Percentiles rank a stretch among this genome's conserved stretches.
These are phyloP conservation scores for Fraxinus latifolia DNA, from an alignment of 305 asterid species.

Conservation along the genomic window DNA sequence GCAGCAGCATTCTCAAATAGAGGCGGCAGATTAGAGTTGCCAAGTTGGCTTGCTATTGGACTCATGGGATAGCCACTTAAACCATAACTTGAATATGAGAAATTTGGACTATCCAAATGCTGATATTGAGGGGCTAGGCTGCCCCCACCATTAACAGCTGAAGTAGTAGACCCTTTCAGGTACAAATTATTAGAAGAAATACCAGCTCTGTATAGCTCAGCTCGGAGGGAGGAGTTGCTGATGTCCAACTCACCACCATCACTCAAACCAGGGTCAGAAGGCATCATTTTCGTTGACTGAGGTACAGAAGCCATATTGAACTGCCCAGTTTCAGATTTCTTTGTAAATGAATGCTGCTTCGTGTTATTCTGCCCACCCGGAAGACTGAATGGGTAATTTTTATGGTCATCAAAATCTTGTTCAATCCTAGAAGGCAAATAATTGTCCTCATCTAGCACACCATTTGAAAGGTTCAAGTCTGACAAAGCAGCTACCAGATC, in stretches of 20 bases:
- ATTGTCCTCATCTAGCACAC: slow-evolving; percentile 49
- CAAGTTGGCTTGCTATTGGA: slow-evolving; percentile 68
- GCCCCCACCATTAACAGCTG: slow-evolving; percentile 50
- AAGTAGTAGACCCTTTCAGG: slow-evolving; percentile 52
- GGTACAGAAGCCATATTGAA: slow-evolving; percentile 31
- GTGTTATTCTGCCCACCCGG: slow-evolving; percentile 61
- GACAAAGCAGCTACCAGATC: slow-evolving; percentile 84
- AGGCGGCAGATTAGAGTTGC: slow-evolving; percentile 74
- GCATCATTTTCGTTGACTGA: slow-evolving; percentile 30
- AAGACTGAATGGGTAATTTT: slow-evolving; percentile 52
- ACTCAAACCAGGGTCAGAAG: slow-evolving; percentile 40
- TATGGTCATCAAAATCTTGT: slow-evolving; percentile 49
- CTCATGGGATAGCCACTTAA: slow-evolving; percentile 71
- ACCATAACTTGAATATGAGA: slow-evolving; percentile 57
- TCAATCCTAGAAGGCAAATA: slow-evolving; percentile 45
- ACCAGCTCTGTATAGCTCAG: slow-evolving; percentile 50
- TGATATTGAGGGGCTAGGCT: slow-evolving; percentile 59
- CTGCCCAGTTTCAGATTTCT: slow-evolving; percentile 48
- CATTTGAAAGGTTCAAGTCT: slow-evolving; percentile 75
- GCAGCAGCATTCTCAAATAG: slow-evolving; percentile 95
- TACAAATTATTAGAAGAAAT: slow-evolving; percentile 48
- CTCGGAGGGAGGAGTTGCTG: slow-evolving; percentile 36
- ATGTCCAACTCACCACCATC: slow-evolving; percentile 43
- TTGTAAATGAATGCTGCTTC: slow-evolving; percentile 52
- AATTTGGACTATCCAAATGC: slow-evolving; percentile 72